Base-by-base conservation (phyloP, 768 basidiomycete genomes). In the Xanthoconium stramineum region DNA sequence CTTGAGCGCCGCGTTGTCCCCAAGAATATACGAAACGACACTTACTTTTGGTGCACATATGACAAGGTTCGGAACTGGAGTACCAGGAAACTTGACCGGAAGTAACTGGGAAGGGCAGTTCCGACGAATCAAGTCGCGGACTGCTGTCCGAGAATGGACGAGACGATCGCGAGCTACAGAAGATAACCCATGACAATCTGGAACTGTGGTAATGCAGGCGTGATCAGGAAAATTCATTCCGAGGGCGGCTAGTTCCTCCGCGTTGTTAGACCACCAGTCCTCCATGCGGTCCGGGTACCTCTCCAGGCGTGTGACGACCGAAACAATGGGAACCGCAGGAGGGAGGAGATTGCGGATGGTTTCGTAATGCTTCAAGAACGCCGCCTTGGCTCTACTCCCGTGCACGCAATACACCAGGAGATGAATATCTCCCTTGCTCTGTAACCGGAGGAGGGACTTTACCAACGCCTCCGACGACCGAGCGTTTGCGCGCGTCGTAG, bases 351-450 rank as follows among this genome's bases (percentile, higher is more conserved):
- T 33, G 30, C 56, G 47, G 6, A 67, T 46, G 6, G 38, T 46
- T 17, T 57, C 33, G 36, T 67, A 62, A 45, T 58, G 57, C 14
- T 58, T 66, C 58, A 60, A 35, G 20, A 58, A 45, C n/a, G 56
- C 58, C 0, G 28, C 36, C 38, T 52, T 67, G 28, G 65, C 67
- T 49, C 67, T 59, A 15, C 33, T 55, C 37, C 58, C 60, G 19
- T 58, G 55, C 52, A 67, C 52, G 47, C 66, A 67, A 38, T 62
- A 64, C 0, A 69, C 14, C 32, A 67, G 49, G 43, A 66, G 67
- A 46, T 62, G 58, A 3, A 67, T 52, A 2, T 47, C 52, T 9
- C 52, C 50, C 1, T 47, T 49, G 19, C 33, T 28, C 38, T 49
- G 44, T 5, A 69, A 33, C 6, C 24, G 42, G 14, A 43, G 55